Conservation (phyloP, 352 stramenopile species). For the Thraustotheca clavata region DNA sequence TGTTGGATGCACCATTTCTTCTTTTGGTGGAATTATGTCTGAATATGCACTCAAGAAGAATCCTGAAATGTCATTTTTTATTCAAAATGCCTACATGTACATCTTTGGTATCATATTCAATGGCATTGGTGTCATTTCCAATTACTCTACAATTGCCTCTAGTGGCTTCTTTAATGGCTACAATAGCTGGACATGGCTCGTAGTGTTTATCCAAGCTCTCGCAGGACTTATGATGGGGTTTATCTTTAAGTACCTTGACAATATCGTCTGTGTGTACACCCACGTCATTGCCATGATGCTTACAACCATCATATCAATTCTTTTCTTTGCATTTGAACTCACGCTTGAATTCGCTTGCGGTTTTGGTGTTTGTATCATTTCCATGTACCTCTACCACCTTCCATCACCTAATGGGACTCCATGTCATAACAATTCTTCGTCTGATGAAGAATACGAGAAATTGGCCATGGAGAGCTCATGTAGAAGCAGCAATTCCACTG, state of each 20-base stretch:
- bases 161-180: slow-evolving; percentile 74
- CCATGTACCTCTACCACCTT: slow-evolving; percentile 81
- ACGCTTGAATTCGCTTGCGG: slow-evolving; percentile 80
- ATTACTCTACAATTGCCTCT: slow-evolving; percentile 32
- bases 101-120: slow-evolving; percentile 81
- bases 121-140: slow-evolving; percentile 37
- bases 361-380: slow-evolving; percentile 67
- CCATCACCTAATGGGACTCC: background rate
- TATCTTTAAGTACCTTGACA: slow-evolving; percentile 85
- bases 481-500: background rate
- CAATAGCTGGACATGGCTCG: slow-evolving; percentile 65
- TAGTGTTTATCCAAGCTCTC: slow-evolving; percentile 67
- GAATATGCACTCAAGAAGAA: slow-evolving; percentile 83
- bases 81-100: slow-evolving; percentile 80
- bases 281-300: slow-evolving; percentile 85
- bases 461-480: slow-evolving; percentile 3
- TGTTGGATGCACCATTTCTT: slow-evolving; percentile 67
- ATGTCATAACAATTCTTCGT: background rate
- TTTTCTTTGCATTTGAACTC: slow-evolving; percentile 77
- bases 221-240: slow-evolving; percentile 66
- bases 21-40: slow-evolving; percentile 74
- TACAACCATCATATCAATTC: slow-evolving; percentile 79
- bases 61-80: slow-evolving; percentile 45
- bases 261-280: slow-evolving; percentile 81
- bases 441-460: slow-evolving; percentile 8